phyloP scores from a whole-genome alignment of 495 filamentous ascomycete genomes.

The Penicillium silybi region DNA sequence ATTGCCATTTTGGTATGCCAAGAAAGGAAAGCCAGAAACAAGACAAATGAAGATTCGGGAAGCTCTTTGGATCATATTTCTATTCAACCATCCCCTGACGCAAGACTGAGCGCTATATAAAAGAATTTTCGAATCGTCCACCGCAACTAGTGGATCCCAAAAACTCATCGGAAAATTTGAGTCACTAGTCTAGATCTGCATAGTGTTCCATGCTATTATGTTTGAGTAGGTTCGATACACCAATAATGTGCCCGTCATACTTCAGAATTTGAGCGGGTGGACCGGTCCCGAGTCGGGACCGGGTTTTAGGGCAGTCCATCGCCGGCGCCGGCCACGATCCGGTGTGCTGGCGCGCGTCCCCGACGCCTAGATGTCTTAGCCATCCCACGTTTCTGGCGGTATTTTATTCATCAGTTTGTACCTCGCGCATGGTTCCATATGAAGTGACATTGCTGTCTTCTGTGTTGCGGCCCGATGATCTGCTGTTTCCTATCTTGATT shows the following conservation, averaged over 20 bases:
- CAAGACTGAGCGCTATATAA: slow-evolving; percentile 13
- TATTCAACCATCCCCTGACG: not conserved
- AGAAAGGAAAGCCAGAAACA: not conserved
- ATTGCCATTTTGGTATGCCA: slow-evolving; percentile 5
- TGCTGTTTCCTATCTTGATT: not conserved
- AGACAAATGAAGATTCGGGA: not conserved
- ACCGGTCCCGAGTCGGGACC: slow-evolving; percentile 30
- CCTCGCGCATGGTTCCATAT: slow-evolving; percentile 8
- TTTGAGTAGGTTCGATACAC: slow-evolving; percentile 10
- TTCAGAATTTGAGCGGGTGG: slow-evolving; percentile 11
- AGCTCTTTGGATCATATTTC: slow-evolving; percentile 1
- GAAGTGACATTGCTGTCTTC: not conserved
- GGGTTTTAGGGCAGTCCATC: slow-evolving; percentile 15
- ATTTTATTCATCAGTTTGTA: not conserved
- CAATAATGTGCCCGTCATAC: slow-evolving; percentile 19
- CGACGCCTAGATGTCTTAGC: slow-evolving; percentile 12
- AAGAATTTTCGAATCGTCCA: not conserved
- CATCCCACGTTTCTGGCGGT: not conserved
- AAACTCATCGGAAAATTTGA: slow-evolving; percentile 10
- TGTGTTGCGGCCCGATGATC: slow-evolving; percentile 15
- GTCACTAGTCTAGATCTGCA: slow-evolving; percentile 21
- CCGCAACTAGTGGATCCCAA: slow-evolving; percentile 10
- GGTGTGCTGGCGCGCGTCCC: slow-evolving; percentile 13
- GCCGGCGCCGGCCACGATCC: slow-evolving; percentile 27
- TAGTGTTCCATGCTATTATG: slow-evolving; percentile 17